These are phyloP conservation scores for Bisporella sp. DNA, from an alignment of 2,329 filamentous ascomycete genomes.

Conservation along the genomic window DNA sequence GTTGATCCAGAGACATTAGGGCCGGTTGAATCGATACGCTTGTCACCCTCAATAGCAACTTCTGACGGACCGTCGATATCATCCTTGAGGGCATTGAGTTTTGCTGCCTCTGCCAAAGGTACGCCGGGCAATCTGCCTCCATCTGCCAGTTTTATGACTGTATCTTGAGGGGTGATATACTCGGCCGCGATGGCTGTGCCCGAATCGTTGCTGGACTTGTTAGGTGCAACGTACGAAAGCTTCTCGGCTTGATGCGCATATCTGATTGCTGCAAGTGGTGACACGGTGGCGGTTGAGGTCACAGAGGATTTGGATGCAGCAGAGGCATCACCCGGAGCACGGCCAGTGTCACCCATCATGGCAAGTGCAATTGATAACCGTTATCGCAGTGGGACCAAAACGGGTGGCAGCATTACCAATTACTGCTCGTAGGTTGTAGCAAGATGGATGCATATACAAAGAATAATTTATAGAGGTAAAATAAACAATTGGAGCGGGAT, in stretches of 20 bases:
- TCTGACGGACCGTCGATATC: slow-evolving; percentile 27
- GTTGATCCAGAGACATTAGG: background rate
- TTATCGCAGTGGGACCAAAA: slow-evolving; percentile 1
- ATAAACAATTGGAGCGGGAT: too few relatives aligned
- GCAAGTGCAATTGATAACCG: slow-evolving; percentile 4
- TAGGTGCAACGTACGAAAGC: slow-evolving; percentile 35
- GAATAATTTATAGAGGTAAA: too few relatives aligned
- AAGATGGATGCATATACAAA: too few relatives aligned
- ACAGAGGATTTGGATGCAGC: background rate
- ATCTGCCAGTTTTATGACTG: slow-evolving; percentile 62
- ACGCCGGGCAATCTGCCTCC: slow-evolving; percentile 62
- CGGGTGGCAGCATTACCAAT: too few relatives aligned
- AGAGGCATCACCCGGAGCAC: slow-evolving; percentile 1
- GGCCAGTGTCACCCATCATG: slow-evolving; percentile 2
- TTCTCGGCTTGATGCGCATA: slow-evolving; percentile 57
- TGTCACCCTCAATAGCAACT: slow-evolving; percentile 29
- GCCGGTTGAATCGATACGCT: slow-evolving; percentile 26
- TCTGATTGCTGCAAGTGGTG: slow-evolving; percentile 36
- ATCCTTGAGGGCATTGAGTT: slow-evolving; percentile 57
- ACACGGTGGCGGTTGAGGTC: background rate
- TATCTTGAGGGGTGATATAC: slow-evolving; percentile 64
- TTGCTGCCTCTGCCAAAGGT: slow-evolving; percentile 62
- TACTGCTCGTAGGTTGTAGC: too few relatives aligned
- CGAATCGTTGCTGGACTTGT: slow-evolving; percentile 17
- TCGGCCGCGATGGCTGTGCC: slow-evolving; percentile 53